phyloP scores from a whole-genome alignment of 306 rosid genomes.

The Cucumis melo region DNA sequence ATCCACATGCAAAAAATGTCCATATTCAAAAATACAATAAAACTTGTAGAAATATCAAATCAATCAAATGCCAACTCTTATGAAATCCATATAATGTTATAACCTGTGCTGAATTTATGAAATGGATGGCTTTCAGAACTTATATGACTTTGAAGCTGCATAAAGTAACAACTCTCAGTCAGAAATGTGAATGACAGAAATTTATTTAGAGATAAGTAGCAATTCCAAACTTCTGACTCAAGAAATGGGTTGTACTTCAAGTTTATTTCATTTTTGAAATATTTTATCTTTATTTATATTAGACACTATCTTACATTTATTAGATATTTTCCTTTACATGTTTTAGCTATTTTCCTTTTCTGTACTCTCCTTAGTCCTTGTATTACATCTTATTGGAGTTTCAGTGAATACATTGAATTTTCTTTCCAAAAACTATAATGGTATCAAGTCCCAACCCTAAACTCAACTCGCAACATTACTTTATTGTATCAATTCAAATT shows the following conservation, averaged over 20 bases:
- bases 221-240: not conserved
- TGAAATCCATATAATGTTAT: constrained; percentile 8
- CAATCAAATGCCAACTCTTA: not conserved
- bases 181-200: constrained; percentile 7
- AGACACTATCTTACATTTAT: not conserved
- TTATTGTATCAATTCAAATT: no score
- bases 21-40: not conserved
- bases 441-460: no score
- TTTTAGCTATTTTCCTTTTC: not conserved
- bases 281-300: not conserved
- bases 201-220: constrained; percentile 4
- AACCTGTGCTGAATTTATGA: constrained; percentile 92
- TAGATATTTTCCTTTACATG: not conserved
- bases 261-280: not conserved
- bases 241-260: not conserved
- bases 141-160: constrained; percentile 85
- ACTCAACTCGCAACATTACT: no score
- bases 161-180: constrained; percentile 19
- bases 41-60: not conserved
- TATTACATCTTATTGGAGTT: not conserved
- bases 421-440: not conserved
- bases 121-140: constrained; percentile 68
- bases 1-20: not conserved
- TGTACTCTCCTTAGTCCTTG: not conserved
- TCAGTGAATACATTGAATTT: not conserved